Evolutionary conservation across 169 alveolate species (phyloP).

Genomic region (Ichthyophthirius multifiliis): DNA sequence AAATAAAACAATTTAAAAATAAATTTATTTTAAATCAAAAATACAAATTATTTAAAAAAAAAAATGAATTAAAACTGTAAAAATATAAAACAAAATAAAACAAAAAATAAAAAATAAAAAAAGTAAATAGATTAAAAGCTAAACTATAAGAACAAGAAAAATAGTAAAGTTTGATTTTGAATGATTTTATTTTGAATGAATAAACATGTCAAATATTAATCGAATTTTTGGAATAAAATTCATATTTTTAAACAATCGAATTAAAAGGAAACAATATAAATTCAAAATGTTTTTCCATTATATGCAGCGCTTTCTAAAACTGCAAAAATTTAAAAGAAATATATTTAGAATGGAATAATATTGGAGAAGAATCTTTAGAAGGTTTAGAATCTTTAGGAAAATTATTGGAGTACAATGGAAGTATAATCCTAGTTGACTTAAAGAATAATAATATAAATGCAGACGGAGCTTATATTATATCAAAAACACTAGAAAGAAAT

Average conservation of each 20-base stretch:
- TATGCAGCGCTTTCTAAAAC: conserved; percentile 15
- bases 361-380: conserved; percentile 20
- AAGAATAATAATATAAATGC: conserved; percentile 30
- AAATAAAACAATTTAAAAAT: too few species aligned
- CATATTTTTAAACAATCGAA: conserved; percentile 16
- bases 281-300: conserved; percentile 18
- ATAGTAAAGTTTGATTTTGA: conserved; percentile 9
- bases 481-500: conserved; percentile 15
- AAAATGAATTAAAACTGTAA: too few species aligned
- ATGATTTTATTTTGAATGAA: conserved; percentile 32
- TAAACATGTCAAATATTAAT: conserved; percentile 16
- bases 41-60: too few species aligned
- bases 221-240: conserved; percentile 6
- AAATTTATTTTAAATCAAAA: too few species aligned
- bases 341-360: conserved; percentile 30
- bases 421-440: conserved; percentile 6
- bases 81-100: too few species aligned
- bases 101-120: too few species aligned
- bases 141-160: not conserved
- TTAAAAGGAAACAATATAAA: conserved; percentile 34
- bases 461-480: conserved; percentile 7
- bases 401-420: not conserved
- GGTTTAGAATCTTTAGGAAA: conserved; percentile 7
- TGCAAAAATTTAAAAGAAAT: conserved; percentile 7
- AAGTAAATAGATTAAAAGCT: not conserved